Conservation (phyloP, 495 filamentous ascomycete genomes). For the Lasiosphaeria ovina region DNA sequence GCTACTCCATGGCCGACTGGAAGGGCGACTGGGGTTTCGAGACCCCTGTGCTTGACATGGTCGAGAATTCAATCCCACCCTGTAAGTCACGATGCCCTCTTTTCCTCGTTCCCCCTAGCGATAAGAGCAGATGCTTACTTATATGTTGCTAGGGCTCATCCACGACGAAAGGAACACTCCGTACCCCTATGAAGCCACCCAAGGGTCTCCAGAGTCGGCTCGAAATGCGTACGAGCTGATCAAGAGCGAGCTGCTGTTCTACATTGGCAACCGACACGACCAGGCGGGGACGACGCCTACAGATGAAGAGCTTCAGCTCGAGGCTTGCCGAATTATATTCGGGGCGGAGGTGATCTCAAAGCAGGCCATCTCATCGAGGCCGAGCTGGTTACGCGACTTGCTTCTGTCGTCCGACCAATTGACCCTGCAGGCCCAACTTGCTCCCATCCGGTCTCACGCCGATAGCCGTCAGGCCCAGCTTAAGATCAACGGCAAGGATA, state of each 20-base stretch:
- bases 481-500: conserved; percentile 46
- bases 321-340: conserved; percentile 44
- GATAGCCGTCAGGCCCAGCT: conserved; percentile 38
- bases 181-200: conserved; percentile 43
- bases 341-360: conserved; percentile 35
- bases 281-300: conserved; percentile 29
- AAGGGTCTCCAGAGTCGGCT: conserved; percentile 28
- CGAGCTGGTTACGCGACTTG: conserved; percentile 55
- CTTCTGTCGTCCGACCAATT: conserved; percentile 42
- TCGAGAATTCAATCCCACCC: conserved; percentile 67
- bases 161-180: conserved; percentile 54
- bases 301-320: conserved; percentile 44
- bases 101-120: conserved; percentile 7
- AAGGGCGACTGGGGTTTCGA: conserved; percentile 73
- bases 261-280: conserved; percentile 32
- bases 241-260: conserved; percentile 49
- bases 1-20: conserved; percentile 68
- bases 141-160: conserved; percentile 45
- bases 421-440: conserved; percentile 34
- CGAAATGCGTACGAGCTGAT: conserved; percentile 53
- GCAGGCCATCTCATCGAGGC: conserved; percentile 24
- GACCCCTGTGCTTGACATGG: conserved; percentile 51
- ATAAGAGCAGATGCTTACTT: conserved; percentile 5
- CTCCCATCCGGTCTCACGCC: conserved; percentile 31
- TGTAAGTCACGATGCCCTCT: conserved; percentile 37